These are phyloP conservation scores for Alloteropsis semialata DNA, from an alignment of 176 grass and related monocot species.

Conservation along the genomic window DNA sequence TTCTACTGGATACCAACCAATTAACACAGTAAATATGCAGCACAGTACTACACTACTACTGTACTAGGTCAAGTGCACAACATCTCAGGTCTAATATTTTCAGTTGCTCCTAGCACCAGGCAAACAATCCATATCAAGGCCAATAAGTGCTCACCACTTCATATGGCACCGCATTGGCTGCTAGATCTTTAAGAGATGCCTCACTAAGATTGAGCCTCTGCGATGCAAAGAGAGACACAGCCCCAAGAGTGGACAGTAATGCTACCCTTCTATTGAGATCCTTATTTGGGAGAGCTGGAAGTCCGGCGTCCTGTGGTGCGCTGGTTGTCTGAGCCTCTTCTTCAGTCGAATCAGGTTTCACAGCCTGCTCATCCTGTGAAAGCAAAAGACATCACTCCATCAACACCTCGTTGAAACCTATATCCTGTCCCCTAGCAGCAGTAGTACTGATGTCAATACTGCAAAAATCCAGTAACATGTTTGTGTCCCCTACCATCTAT, in stretches of 20 bases:
- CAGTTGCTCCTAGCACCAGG: neutral
- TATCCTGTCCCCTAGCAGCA: neutral
- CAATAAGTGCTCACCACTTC: slow-evolving; percentile 50
- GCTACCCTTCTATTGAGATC: slow-evolving; percentile 85
- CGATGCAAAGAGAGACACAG: slow-evolving; percentile 66
- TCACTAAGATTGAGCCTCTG: slow-evolving; percentile 72
- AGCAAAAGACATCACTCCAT: slow-evolving; percentile 1
- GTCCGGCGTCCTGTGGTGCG: slow-evolving; percentile 35
- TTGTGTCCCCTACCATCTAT: neutral
- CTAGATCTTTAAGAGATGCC: slow-evolving; percentile 77
- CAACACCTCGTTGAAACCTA: neutral
- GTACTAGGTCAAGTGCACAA: neutral
- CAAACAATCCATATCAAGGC: neutral
- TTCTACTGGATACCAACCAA: neutral
- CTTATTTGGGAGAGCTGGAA: slow-evolving; percentile 61
- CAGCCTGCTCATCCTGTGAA: slow-evolving; percentile 54
- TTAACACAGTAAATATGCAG: neutral
- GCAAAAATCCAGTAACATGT: neutral
- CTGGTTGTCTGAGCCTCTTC: slow-evolving; percentile 44
- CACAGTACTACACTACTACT: neutral
- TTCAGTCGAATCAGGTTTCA: slow-evolving; percentile 27
- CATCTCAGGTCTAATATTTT: neutral
- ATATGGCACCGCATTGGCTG: slow-evolving; percentile 64
- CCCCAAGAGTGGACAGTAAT: slow-evolving; percentile 52
- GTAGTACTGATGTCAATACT: neutral